Conservation (phyloP, 169 alveolate genomes). For the Theileria luwenshuni region DNA sequence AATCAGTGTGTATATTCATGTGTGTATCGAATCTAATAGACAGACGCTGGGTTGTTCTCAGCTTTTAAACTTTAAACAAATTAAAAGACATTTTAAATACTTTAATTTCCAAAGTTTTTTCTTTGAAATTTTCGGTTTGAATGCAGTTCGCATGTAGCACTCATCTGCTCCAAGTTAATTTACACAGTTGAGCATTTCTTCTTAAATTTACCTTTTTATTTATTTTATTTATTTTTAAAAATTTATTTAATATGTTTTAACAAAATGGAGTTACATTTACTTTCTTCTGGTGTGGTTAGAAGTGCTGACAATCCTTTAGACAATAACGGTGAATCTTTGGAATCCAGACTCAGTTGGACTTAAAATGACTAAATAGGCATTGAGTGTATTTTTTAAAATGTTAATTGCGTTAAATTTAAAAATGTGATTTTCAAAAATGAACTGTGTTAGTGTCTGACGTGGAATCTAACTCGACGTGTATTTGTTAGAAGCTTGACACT, state of each 20-base stretch:
- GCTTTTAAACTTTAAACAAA: background rate
- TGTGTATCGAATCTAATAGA: background rate
- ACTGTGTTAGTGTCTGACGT: background rate
- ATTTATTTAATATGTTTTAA: background rate
- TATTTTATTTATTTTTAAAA: background rate
- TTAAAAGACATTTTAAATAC: background rate
- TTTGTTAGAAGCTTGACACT: conserved; percentile 17
- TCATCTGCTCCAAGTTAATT: conserved; percentile 8
- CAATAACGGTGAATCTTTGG: too few species aligned
- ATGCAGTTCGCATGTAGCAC: conserved; percentile 20
- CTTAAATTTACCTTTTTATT: background rate
- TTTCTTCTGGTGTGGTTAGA: too few species aligned
- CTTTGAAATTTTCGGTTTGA: background rate
- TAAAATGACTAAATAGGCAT: too few species aligned
- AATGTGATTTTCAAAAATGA: background rate
- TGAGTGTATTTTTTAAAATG: too few species aligned
- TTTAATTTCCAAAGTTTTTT: background rate
- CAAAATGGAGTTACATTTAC: too few species aligned
- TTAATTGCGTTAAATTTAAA: background rate
- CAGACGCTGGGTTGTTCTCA: conserved; percentile 26
- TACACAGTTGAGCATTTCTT: background rate
- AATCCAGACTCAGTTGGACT: too few species aligned
- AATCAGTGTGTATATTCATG: background rate
- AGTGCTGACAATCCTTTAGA: too few species aligned
- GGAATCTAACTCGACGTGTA: conserved; percentile 19